These are phyloP conservation scores for Dactylorhiza incarnata DNA, from an alignment of 106 monocot species.

Conservation along the genomic window DNA sequence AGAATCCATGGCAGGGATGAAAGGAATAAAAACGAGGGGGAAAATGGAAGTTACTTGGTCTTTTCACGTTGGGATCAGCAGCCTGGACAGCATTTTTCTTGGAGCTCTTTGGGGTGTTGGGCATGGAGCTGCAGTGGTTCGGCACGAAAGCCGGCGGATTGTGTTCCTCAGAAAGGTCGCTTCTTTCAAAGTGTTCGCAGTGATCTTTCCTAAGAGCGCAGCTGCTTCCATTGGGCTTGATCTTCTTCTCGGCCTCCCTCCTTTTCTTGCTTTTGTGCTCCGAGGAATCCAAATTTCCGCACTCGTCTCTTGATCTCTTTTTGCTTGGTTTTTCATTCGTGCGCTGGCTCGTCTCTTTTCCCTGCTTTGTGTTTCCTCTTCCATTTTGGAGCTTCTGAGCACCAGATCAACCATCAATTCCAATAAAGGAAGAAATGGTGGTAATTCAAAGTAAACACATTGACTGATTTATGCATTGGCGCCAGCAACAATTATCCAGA, in stretches of 20 bases:
- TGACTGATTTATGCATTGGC: background rate
- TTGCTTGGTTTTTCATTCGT: conserved; percentile 17
- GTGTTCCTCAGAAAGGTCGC: conserved; percentile 71
- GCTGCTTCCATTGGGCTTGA: background rate
- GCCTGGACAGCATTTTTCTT: conserved; percentile 32
- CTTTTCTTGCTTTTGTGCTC: conserved; percentile 22
- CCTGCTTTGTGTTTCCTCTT: conserved; percentile 14
- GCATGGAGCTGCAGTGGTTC: conserved; percentile 31
- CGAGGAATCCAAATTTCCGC: conserved; percentile 8
- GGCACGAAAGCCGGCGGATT: conserved; percentile 13
- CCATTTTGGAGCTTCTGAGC: conserved; percentile 35
- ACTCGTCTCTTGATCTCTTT: conserved; percentile 22
- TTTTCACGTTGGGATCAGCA: conserved; percentile 3
- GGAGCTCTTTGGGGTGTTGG: conserved; percentile 47
- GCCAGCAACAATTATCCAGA: background rate
- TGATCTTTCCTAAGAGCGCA: background rate
- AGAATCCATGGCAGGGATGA: background rate
- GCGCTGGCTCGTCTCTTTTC: conserved; percentile 9
- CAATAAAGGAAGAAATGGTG: conserved; percentile 17
- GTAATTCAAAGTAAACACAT: conserved; percentile 4
- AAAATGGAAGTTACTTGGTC: conserved; percentile 17
- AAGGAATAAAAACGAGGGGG: background rate
- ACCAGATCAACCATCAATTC: conserved; percentile 49
- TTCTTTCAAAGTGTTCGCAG: conserved; percentile 49
- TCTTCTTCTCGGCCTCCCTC: conserved; percentile 15